Evolutionary conservation across 306 rosid genomes (phyloP), one percentile per base, ranked within the genome.

Genomic region (Bauhinia variegata): DNA sequence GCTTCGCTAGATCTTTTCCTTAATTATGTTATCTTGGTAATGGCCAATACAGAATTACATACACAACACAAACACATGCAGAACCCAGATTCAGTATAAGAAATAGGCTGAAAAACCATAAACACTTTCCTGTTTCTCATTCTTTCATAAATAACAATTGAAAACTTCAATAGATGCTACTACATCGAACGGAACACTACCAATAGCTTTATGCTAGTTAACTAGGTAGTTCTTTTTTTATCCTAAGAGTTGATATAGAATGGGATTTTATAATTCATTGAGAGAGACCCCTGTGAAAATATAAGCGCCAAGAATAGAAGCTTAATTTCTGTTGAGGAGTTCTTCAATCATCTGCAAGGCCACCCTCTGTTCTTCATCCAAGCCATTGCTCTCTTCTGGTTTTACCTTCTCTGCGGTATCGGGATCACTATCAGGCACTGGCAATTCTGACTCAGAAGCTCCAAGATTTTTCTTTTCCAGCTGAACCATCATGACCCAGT

Each of bases 261-360:
- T 68, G 54, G 61, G 53, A 50, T 61, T 28, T 51, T 48, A 2
- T 50, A 67, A 53, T 54, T 13, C 16, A 52, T 60, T 60, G 53
- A 14, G 6, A 54, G 36, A 58, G 19, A 54, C 76, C 71, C 72
- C 75, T 60, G 34, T 80, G 57, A 57, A 79, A 36, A 53, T 61
- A 50, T 69, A 55, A 54, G 19, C 32, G 47, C 38, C 7, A 11
- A 23, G 28, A 23, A 23, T 1, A 23, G 28, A 23, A 28, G 33
- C 11, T 76, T 57, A 86, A 42, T 79, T 86, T 69, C 78, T 71
- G 59, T 89, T 81, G 0, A 89, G 82, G 46, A 87, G 95, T 38
- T 90, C 96, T 68, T 90, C 96, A 6, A 90, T 87, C 96, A 90
- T 90, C 49, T 90, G 95, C 60, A 90, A 62, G 9, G 89, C 88